Base-by-base conservation (phyloP, 2,329 filamentous ascomycete species). In the Trichoderma citrinoviride region DNA sequence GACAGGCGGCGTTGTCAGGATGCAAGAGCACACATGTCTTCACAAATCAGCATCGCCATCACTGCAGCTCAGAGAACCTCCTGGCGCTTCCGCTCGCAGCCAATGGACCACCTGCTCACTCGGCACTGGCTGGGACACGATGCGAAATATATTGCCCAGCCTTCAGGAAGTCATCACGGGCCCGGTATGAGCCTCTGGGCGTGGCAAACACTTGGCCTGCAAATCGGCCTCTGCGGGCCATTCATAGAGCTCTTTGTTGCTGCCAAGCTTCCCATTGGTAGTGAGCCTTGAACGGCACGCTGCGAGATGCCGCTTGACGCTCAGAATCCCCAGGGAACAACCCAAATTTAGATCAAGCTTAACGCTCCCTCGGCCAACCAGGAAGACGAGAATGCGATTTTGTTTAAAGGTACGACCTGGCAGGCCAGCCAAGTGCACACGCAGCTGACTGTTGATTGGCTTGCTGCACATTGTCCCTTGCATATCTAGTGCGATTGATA, bases 331-430 rank as follows among this genome's bases (percentile, higher is more conserved):
- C 19, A 53, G 29, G 40, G 47, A n/a, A n/a, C 65, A 67, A 67
- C 58, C 70, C 71, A 73, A 72, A 75, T 71, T 73, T 73, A 74
- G 75, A 70, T 72, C 73, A 73, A 72, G 70, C 71, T 70, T 67
- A 71, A 70, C 55, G 55, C 69, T 68, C 66, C 67, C 64, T 66
- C 54, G 61, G 40, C 77, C 76, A 78, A 78, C 77, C 71, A 76
- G 37, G 53, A n/a, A 57, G 67, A 61, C 70, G 71, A 72, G 19
- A 70, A 71, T 67, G 72, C 70, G 33, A 23, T 4, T 46, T 17
- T 25, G 29, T 37, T 37, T 10, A 44, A 47, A 44, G n/a, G 33
- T 52, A 23, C 49, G 55, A 27, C 25, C 47, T 37, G 40, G 46
- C 37, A 67, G 41, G 67, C 61, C 65, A 21, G 29, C 53, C 27